These are phyloP conservation scores for Scopulariopsis brevicaulis DNA, from an alignment of 2,329 filamentous ascomycete genomes.

Conservation along the genomic window DNA sequence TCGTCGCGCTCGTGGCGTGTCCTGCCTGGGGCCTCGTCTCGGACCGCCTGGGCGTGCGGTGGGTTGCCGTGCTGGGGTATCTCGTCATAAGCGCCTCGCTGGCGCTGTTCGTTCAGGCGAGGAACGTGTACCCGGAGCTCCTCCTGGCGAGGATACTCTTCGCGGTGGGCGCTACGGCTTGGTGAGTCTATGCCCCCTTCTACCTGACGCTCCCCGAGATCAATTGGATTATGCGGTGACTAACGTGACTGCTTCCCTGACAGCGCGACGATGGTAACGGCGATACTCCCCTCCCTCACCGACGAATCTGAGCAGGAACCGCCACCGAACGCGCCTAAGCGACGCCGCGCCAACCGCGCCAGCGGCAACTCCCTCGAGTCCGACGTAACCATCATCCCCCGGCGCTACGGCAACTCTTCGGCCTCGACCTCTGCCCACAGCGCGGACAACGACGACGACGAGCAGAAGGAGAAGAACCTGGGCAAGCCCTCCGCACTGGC, in stretches of 20 bases:
- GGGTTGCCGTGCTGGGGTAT: constrained; percentile 69
- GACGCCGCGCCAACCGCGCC: constrained; percentile 31
- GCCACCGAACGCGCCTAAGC: constrained; percentile 19
- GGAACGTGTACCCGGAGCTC: constrained; percentile 80
- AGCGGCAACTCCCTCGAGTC: constrained; percentile 59
- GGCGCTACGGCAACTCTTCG: constrained; percentile 32
- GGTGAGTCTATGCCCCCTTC: constrained; percentile 33
- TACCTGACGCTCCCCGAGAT: constrained; percentile 7
- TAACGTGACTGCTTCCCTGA: background rate
- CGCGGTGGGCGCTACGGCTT: constrained; percentile 82
- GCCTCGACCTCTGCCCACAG: constrained; percentile 11
- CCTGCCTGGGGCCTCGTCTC: constrained; percentile 70
- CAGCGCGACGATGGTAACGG: constrained; percentile 89
- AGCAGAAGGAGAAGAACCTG: constrained; percentile 13
- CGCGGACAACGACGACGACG: background rate
- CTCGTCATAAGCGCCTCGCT: constrained; percentile 67
- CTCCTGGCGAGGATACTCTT: constrained; percentile 78
- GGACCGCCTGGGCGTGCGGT: constrained; percentile 64
- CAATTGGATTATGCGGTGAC: background rate
- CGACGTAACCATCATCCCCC: constrained; percentile 64
- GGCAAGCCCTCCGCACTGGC: constrained; percentile 55
- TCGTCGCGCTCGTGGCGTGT: constrained; percentile 71
- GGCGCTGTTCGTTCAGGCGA: constrained; percentile 72
- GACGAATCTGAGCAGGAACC: constrained; percentile 27
- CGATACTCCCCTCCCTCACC: constrained; percentile 67